phyloP scores from a whole-genome alignment of 768 basidiomycete genomes.

The Nidularia pulvinata region DNA sequence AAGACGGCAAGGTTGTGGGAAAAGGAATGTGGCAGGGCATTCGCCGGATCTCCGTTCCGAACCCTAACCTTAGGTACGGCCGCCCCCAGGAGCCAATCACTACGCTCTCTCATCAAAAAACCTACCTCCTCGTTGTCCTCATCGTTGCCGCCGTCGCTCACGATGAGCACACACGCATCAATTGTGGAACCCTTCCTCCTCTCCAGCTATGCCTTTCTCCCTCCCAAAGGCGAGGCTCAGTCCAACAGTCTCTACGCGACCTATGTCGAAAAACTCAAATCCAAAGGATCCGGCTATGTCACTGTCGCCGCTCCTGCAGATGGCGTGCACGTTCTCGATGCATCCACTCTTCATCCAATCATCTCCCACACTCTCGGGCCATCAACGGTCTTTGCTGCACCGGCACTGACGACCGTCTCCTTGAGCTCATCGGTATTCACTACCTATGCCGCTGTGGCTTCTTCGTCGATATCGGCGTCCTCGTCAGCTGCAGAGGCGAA shows the following conservation, averaged over 20 bases:
- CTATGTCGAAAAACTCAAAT: constrained; percentile 16
- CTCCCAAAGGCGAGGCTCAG: constrained; percentile 7
- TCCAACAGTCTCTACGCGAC: constrained; percentile 29
- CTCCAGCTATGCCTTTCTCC: constrained; percentile 24
- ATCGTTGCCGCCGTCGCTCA: neutral
- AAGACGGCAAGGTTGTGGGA: too few species aligned
- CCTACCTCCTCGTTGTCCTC: too few species aligned
- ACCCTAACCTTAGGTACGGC: too few species aligned
- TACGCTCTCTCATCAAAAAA: too few species aligned
- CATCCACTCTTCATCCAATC: constrained; percentile 62
- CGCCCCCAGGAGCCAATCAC: too few species aligned
- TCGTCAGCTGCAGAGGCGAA: constrained; percentile 31
- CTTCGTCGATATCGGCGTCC: constrained; percentile 35
- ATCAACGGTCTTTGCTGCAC: constrained; percentile 58
- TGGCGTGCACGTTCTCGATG: constrained; percentile 73
- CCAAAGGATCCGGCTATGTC: constrained; percentile 44
- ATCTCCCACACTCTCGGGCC: constrained; percentile 72
- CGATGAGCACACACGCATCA: constrained; percentile 2
- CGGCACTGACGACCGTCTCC: constrained; percentile 45
- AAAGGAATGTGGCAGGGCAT: too few species aligned
- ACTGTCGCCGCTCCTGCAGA: constrained; percentile 73
- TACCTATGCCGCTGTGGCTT: constrained; percentile 57
- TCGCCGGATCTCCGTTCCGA: too few species aligned
- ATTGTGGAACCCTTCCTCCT: constrained; percentile 39
- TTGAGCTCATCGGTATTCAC: constrained; percentile 34